Conservation (phyloP, 78 protist genomes). For the Planoprotostelium fungivorum region DNA sequence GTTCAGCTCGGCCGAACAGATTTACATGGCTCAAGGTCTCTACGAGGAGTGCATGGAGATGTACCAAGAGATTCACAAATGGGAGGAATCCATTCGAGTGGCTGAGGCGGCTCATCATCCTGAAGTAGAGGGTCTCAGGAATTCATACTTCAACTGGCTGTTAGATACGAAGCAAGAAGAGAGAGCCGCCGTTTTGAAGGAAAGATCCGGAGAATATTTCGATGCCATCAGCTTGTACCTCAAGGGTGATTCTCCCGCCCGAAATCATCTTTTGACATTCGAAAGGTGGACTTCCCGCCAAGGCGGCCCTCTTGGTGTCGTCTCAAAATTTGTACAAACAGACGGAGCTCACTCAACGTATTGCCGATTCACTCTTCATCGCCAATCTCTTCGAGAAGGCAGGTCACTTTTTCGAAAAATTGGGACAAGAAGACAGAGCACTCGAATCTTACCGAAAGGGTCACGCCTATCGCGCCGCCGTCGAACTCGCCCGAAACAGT, state of each 20-base stretch:
- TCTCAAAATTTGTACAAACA: not conserved
- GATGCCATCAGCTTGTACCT: constrained; percentile 66
- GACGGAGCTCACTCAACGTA: constrained; percentile 16
- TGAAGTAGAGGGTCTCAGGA: constrained; percentile 25
- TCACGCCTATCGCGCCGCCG: constrained; percentile 69
- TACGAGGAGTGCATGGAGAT: constrained; percentile 63
- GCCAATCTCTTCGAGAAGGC: constrained; percentile 61
- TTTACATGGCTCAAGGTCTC: constrained; percentile 54
- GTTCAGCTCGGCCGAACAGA: constrained; percentile 39
- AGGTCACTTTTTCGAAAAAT: constrained; percentile 75
- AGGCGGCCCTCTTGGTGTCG: constrained; percentile 65
- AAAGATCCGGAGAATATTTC: constrained; percentile 32
- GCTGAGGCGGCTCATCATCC: constrained; percentile 40
- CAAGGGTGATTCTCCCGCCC: not conserved
- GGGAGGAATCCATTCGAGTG: constrained; percentile 67
- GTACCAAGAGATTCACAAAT: constrained; percentile 56
- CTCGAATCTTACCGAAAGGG: constrained; percentile 74
- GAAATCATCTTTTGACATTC: not conserved
- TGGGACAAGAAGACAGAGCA: constrained; percentile 48
- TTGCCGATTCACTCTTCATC: constrained; percentile 46
- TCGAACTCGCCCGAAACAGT: constrained; percentile 55
- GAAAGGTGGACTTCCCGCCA: constrained; percentile 64
- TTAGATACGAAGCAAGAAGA: constrained; percentile 70
- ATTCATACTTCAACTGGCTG: constrained; percentile 56
- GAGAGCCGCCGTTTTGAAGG: constrained; percentile 72